Base-by-base conservation (phyloP, 495 filamentous ascomycete species). In the Trichocladium uniseriatum region DNA sequence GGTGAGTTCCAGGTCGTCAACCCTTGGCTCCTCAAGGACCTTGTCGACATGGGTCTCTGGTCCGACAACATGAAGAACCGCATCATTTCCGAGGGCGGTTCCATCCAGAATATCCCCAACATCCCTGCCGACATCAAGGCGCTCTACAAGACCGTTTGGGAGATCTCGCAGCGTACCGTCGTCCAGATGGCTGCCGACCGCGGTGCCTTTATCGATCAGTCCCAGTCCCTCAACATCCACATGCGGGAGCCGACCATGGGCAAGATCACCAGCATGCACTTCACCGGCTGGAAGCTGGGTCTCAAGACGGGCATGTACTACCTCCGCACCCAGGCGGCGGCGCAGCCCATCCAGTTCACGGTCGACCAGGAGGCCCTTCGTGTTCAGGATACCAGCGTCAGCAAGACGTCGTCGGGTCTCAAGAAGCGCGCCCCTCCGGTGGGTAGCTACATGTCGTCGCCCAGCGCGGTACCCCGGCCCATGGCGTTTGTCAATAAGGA, bases 221-320 rank as follows among this genome's bases (percentile, higher is more conserved):
- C 89, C 27, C 92, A 98, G 69, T 96, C 91, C 14, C 80, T 98
- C 57, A 98, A 98, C 76, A 98, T 98, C 57, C 92, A 98, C 74
- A 85, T 98, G 78, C 94, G 90, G 71, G 91, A 98, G 57, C 92
- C 92, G 27, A 96, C 89, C 34, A 97, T 96, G 89, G 92, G 92
- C 69, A 98, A 98, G 81, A 89, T 98, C 66, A 98, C 92, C 48
- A 89, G 83, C 64, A 98, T 98, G 92, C 92, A 98, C 74, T 98
- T 98, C 65, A 82, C 94, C 32, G 92, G 92, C 55, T 98, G 92
- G 92, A 98, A 96, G 75, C 80, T 95, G 59, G 92, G 92, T 59
- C 79, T 98, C 51, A 98, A 98, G 82, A 98, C 92, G 10, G 92
- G 92, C 70, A 97, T 98, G 94, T 98, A 98, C 81, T 98, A 98